Conservation (phyloP, 2,329 filamentous ascomycete species). For the Alternaria sp. region DNA sequence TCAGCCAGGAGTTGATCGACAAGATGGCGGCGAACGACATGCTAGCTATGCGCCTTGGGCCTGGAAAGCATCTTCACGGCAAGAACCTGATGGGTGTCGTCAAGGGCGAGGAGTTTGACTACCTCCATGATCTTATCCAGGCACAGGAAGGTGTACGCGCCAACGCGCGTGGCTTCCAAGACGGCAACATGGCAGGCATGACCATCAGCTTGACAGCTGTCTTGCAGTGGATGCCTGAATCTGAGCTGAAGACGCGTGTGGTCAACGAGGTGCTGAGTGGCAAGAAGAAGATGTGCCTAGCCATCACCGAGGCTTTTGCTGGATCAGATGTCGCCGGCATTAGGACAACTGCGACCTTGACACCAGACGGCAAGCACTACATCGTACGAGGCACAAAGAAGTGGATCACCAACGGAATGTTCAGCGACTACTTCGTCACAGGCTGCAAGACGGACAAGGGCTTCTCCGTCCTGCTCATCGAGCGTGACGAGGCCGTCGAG, state of each 20-base stretch:
- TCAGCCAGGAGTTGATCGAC: constrained; percentile 74
- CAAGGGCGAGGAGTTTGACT: constrained; percentile 82
- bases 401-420: constrained; percentile 85
- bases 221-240: constrained; percentile 76
- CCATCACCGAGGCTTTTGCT: constrained; percentile 88
- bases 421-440: constrained; percentile 82
- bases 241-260: constrained; percentile 69
- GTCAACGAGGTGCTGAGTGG: constrained; percentile 76
- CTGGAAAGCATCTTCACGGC: constrained; percentile 80
- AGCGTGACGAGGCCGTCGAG: constrained; percentile 75
- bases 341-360: constrained; percentile 70
- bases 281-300: constrained; percentile 86
- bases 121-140: constrained; percentile 82
- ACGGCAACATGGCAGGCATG: constrained; percentile 88
- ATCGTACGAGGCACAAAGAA: constrained; percentile 76
- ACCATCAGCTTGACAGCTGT: constrained; percentile 81
- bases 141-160: constrained; percentile 74
- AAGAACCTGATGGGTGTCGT: constrained; percentile 71
- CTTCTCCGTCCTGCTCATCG: constrained; percentile 77
- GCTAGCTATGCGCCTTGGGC: constrained; percentile 82
- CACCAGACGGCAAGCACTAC: constrained; percentile 58
- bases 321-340: constrained; percentile 82
- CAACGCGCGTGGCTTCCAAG: constrained; percentile 80
- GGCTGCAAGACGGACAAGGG: constrained; percentile 81
- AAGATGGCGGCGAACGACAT: constrained; percentile 77